Conservation (phyloP, 768 basidiomycete species). For the Grammothele lineata region DNA sequence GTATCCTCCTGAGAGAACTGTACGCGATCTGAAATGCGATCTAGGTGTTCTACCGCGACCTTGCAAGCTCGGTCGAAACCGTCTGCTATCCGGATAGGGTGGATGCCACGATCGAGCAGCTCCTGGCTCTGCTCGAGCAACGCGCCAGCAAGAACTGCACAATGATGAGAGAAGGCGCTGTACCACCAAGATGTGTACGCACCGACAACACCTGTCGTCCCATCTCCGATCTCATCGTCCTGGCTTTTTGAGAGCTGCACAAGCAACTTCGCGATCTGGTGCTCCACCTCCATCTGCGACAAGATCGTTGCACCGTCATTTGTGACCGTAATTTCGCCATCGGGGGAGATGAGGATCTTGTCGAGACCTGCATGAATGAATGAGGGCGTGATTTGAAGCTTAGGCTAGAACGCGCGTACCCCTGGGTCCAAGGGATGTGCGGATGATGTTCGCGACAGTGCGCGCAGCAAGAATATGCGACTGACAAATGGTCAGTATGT, state of each 20-base stretch:
- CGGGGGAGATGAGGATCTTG: slow-evolving; percentile 92
- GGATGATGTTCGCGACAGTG: slow-evolving; percentile 91
- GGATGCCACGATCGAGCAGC: slow-evolving; percentile 98
- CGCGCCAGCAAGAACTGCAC: slow-evolving; percentile 91
- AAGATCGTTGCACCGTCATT: slow-evolving; percentile 99
- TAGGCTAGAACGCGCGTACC: slow-evolving; percentile 41
- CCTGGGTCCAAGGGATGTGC: slow-evolving; percentile 92
- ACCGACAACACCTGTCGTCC: slow-evolving; percentile 99
- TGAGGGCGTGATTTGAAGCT: neutral
- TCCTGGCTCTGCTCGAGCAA: slow-evolving; percentile 91
- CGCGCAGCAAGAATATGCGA: slow-evolving; percentile 94
- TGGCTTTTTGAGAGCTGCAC: slow-evolving; percentile 97
- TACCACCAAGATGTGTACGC: slow-evolving; percentile 29
- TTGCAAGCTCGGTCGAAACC: slow-evolving; percentile 94
- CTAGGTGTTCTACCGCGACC: slow-evolving; percentile 86
- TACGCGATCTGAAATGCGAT: slow-evolving; percentile 86
- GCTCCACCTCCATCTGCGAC: slow-evolving; percentile 98
- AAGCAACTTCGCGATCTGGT: slow-evolving; percentile 96
- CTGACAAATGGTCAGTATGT: no score
- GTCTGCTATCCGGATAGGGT: slow-evolving; percentile 98
- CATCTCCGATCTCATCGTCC: slow-evolving; percentile 99
- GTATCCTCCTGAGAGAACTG: slow-evolving; percentile 81
- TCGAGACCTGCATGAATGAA: slow-evolving; percentile 62
- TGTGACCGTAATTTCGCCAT: slow-evolving; percentile 98
- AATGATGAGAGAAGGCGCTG: neutral